A percentile compares a stretch with the other conserved stretches of the same genome.
Evolutionary conservation across 345 rosid genomes (phyloP).

Genomic region (Salix viminalis): DNA sequence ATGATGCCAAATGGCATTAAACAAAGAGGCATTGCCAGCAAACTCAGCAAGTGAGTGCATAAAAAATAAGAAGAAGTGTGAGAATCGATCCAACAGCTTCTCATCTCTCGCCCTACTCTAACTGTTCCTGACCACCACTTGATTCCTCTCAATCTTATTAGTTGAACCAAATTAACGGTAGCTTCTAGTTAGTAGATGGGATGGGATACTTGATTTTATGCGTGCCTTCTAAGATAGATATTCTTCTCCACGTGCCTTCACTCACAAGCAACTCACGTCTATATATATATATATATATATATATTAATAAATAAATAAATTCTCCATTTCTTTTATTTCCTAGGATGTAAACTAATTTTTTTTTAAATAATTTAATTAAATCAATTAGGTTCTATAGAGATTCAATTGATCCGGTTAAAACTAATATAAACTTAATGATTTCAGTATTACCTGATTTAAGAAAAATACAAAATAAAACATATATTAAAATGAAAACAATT

Average conservation of each 20-base stretch:
- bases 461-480: no score
- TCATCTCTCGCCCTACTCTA: not conserved
- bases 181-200: not conserved
- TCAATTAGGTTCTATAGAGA: no score
- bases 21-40: conserved; percentile 2
- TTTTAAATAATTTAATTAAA: no score
- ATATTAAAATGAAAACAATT: no score
- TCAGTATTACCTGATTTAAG: no score
- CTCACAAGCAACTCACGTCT: conserved; percentile 9
- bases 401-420: no score
- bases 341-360: no score
- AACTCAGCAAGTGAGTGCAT: not conserved
- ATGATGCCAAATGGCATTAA: not conserved
- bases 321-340: no score
- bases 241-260: conserved; percentile 7
- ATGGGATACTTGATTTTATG: conserved; percentile 12
- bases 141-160: conserved; percentile 1
- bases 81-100: not conserved
- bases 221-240: conserved; percentile 24
- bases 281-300: no score
- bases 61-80: no score
- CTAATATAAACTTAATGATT: no score
- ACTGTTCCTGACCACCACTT: not conserved
- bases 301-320: no score
- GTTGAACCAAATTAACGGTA: conserved; percentile 10